These are phyloP conservation scores for Porcisia hertigi DNA, from an alignment of 208 protist species.

Conservation along the genomic window DNA sequence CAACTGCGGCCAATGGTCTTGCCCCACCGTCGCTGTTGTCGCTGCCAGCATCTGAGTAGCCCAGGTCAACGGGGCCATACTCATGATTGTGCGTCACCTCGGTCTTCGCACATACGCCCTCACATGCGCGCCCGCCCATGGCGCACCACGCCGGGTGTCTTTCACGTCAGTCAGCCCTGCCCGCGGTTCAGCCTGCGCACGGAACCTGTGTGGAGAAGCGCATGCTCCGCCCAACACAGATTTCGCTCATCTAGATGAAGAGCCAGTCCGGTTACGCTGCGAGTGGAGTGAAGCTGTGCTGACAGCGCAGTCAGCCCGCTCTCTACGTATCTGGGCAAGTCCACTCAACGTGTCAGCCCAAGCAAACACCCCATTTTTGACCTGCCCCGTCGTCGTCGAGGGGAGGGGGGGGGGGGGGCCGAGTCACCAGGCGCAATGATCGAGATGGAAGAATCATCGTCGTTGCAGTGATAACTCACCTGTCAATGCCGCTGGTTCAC, in stretches of 20 bases:
- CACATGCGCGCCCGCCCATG: neutral
- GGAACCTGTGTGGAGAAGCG: conserved; percentile 6
- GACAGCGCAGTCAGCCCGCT: conserved; percentile 4
- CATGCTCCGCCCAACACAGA: conserved; percentile 31
- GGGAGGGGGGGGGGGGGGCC: too few species aligned
- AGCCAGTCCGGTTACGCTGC: conserved; percentile 1
- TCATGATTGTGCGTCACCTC: neutral
- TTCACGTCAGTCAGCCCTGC: neutral
- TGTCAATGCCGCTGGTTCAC: neutral
- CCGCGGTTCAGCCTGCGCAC: conserved; percentile 19
- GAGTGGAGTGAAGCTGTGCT: conserved; percentile 4
- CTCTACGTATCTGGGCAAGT: conserved; percentile 3
- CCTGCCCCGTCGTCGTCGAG: neutral
- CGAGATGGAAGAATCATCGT: neutral
- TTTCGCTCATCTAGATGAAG: conserved; percentile 4
- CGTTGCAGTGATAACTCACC: neutral
- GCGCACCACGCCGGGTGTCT: neutral
- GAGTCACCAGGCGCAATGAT: neutral
- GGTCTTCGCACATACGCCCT: neutral
- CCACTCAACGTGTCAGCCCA: neutral
- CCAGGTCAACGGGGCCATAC: neutral
- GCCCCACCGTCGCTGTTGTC: neutral
- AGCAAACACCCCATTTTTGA: neutral
- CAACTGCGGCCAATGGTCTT: neutral
- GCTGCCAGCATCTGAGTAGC: neutral